A percentile compares a stretch with the other conserved stretches of the same genome.
These are phyloP conservation scores for Spatholobus suberectus DNA, from an alignment of 306 rosid species.

Conservation along the genomic window DNA sequence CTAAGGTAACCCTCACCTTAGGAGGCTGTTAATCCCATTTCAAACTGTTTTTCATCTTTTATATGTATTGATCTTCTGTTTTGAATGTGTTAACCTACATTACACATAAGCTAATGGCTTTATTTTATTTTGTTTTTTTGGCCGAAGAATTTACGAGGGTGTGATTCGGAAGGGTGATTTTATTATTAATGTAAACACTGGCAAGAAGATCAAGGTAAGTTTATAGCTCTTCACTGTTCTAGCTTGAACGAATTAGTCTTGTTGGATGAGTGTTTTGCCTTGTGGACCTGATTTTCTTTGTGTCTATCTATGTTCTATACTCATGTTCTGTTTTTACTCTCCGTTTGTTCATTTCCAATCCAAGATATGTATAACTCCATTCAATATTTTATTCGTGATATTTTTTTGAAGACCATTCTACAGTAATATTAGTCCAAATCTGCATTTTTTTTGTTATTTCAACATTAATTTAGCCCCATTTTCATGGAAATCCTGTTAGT, in stretches of 20 bases:
- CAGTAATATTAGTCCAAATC: background rate
- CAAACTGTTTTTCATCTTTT: constrained; percentile 7
- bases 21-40: constrained; percentile 33
- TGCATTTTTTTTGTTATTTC: background rate
- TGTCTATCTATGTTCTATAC: background rate
- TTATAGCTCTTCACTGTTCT: constrained; percentile 19
- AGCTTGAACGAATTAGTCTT: constrained; percentile 17
- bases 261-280: background rate
- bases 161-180: constrained; percentile 94
- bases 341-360: background rate
- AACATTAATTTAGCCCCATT: background rate
- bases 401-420: background rate
- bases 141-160: constrained; percentile 89
- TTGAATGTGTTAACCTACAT: background rate
- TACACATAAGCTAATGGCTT: constrained; percentile 18
- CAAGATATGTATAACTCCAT: background rate
- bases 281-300: constrained; percentile 5
- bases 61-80: constrained; percentile 5
- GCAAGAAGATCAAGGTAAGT: constrained; percentile 90
- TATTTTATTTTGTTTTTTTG: background rate
- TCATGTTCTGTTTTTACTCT: background rate
- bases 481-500: background rate
- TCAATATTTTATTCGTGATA: constrained; percentile 3
- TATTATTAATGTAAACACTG: constrained; percentile 82
- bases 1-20: constrained; percentile 63